These are phyloP conservation scores for Epithele typhae DNA, from an alignment of 768 basidiomycete species.

Conservation along the genomic window DNA sequence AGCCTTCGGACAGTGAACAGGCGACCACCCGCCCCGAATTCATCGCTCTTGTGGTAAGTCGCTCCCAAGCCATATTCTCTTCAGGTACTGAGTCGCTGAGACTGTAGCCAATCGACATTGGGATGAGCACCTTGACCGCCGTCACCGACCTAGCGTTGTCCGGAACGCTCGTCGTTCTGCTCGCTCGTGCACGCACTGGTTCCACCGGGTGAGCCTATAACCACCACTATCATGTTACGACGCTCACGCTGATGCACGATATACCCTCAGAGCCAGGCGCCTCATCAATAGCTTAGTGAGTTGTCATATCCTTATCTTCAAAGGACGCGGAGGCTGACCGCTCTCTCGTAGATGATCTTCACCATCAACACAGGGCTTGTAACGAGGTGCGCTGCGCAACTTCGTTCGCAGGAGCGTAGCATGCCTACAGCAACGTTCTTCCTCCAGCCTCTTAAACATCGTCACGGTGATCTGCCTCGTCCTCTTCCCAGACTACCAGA, in stretches of 20 bases:
- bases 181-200: slow-evolving; percentile 7
- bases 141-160: slow-evolving; percentile 8
- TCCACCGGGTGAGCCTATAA: slow-evolving; percentile 7
- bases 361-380: slow-evolving; percentile 9
- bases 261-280: slow-evolving; percentile 3
- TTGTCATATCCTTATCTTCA: background rate
- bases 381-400: background rate
- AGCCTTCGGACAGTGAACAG: background rate
- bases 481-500: slow-evolving; percentile 2
- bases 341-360: slow-evolving; percentile 2
- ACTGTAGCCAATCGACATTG: slow-evolving; percentile 8
- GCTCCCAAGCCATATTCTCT: no score
- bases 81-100: no score
- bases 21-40: slow-evolving; percentile 4
- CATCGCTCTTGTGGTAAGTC: slow-evolving; percentile 2
- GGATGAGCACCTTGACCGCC: slow-evolving; percentile 5
- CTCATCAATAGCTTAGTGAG: slow-evolving; percentile 13
- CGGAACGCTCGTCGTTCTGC: slow-evolving; percentile 6
- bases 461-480: slow-evolving; percentile 4
- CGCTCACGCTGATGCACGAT: no score
- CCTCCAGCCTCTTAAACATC: slow-evolving; percentile 4
- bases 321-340: background rate
- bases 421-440: background rate
- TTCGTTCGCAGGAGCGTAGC: no score
- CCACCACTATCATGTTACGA: background rate